A percentile compares a stretch with the other conserved stretches of the same genome.
These are phyloP conservation scores for Crithidia sp. DNA, from an alignment of 208 protist species.

Conservation along the genomic window DNA sequence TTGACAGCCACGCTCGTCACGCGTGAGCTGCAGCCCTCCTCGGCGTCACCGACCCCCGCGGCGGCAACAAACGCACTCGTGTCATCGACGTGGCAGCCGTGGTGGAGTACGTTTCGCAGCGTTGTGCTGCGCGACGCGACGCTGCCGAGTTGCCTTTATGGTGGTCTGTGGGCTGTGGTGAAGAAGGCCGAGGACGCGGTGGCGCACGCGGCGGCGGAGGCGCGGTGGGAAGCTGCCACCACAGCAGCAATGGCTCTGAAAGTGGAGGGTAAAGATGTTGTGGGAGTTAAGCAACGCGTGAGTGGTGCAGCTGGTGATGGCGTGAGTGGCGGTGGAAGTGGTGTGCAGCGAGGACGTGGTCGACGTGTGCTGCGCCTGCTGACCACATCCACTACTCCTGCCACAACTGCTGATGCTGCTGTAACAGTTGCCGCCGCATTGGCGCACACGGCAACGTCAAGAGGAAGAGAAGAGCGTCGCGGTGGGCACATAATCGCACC, in stretches of 20 bases:
- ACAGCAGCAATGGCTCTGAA: neutral
- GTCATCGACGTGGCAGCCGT: constrained; percentile 22
- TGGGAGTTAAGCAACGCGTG: no score
- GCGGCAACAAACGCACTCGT: neutral
- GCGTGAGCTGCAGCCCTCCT: constrained; percentile 34
- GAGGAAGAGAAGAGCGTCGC: no score
- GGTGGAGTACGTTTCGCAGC: constrained; percentile 57
- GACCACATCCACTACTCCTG: no score
- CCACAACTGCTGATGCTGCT: no score
- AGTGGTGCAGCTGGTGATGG: no score
- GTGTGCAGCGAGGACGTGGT: no score
- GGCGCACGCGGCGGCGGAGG: neutral
- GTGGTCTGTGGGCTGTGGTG: constrained; percentile 41
- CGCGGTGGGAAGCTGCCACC: constrained; percentile 5
- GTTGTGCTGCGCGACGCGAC: constrained; percentile 51
- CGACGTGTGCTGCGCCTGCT: no score
- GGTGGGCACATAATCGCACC: no score
- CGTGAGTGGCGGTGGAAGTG: no score
- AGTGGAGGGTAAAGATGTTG: neutral
- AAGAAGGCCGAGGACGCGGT: constrained; percentile 42
- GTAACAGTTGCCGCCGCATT: no score
- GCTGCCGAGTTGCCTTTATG: constrained; percentile 50
- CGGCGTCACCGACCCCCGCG: neutral
- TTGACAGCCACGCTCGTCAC: constrained; percentile 51
- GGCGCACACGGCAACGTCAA: no score